These are phyloP conservation scores for Lobosporangium transversale DNA, from an alignment of 192 early-diverging fungal species.

Conservation along the genomic window DNA sequence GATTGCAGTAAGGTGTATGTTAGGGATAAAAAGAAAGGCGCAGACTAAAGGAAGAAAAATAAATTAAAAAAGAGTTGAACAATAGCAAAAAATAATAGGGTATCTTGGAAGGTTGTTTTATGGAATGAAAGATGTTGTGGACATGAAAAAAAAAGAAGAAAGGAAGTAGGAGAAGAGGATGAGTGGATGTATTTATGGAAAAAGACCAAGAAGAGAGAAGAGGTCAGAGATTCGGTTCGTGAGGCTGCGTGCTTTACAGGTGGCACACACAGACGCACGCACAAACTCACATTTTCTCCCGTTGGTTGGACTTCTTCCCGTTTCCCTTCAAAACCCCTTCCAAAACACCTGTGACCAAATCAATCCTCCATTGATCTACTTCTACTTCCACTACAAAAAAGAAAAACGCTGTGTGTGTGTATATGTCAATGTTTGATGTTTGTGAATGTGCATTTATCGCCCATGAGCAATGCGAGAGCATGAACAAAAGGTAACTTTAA, in stretches of 20 bases:
- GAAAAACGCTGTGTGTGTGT: too few species aligned
- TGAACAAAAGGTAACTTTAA: conserved; percentile 3
- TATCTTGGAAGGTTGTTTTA: not conserved
- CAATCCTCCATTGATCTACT: not conserved
- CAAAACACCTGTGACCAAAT: not conserved
- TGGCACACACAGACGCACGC: too few species aligned
- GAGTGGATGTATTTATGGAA: conserved; percentile 9
- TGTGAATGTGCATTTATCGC: too few species aligned
- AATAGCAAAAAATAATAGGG: not conserved
- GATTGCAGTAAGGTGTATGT: not conserved
- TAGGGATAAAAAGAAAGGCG: not conserved
- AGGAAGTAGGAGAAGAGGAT: conserved; percentile 4
- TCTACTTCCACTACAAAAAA: too few species aligned
- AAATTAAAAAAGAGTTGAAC: not conserved
- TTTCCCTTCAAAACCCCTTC: not conserved
- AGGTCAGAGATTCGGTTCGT: too few species aligned
- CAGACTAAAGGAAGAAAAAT: not conserved
- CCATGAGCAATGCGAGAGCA: too few species aligned
- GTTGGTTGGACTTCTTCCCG: not conserved
- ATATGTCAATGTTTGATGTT: too few species aligned
- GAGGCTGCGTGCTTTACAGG: too few species aligned
- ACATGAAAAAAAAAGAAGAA: not conserved
- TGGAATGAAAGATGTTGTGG: not conserved
- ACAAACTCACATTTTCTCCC: conserved; percentile 3
- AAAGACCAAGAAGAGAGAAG: not conserved